Percentiles rank a stretch among this genome's conserved stretches.
Evolutionary conservation across 2,329 filamentous ascomycete genomes (phyloP).

Genomic region (Blastomyces gilchristii): DNA sequence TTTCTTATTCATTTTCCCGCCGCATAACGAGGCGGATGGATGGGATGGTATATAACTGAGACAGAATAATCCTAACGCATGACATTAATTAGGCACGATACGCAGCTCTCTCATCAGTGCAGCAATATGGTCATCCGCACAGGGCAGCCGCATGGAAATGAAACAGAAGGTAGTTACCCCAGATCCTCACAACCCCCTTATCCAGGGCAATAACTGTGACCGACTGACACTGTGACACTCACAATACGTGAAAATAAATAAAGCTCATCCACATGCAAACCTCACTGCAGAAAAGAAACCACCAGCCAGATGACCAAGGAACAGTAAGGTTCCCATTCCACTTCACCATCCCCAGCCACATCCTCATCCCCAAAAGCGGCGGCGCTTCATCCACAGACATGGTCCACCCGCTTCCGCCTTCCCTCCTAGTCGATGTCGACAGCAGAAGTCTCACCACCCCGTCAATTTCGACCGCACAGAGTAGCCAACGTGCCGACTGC

Average conservation of each 20-base stretch:
- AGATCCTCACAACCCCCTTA: neutral
- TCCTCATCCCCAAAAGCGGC: conserved; percentile 9
- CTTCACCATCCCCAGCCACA: conserved; percentile 8
- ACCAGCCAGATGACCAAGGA: neutral
- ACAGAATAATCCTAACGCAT: no score
- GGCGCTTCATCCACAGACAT: conserved; percentile 4
- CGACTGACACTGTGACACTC: neutral
- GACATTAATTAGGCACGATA: neutral
- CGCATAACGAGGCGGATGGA: neutral
- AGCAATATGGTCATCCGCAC: neutral
- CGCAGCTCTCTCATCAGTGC: neutral
- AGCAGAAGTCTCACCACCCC: conserved; percentile 3
- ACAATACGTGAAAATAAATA: neutral
- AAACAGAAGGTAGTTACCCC: conserved; percentile 9
- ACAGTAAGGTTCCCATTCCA: conserved; percentile 7
- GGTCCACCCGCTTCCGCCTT: conserved; percentile 8
- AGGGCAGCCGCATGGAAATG: conserved; percentile 9
- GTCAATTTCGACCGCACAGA: neutral
- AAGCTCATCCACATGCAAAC: conserved; percentile 7
- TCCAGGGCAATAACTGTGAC: no score
- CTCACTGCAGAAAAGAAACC: conserved; percentile 1
- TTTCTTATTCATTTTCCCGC: neutral
- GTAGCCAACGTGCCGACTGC: conserved; percentile 1
- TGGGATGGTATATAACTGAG: no score
- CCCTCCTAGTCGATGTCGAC: conserved; percentile 3